Conservation (phyloP, 768 basidiomycete species). For the Serendipita vermifera region DNA sequence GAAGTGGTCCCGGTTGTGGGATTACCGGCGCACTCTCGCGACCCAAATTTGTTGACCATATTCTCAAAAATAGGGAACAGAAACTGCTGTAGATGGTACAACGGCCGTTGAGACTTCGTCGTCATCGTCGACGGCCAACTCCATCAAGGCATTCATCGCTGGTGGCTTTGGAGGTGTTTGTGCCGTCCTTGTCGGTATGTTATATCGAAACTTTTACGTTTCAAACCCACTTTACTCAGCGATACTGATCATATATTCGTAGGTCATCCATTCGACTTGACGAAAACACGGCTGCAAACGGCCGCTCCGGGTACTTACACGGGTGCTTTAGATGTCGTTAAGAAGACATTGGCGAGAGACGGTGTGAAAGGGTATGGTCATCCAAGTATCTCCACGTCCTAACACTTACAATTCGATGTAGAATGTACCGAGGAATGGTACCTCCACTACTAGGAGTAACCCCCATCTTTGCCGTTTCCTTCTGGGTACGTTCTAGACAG, state of each 20-base stretch:
- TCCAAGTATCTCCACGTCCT: constrained; percentile 8
- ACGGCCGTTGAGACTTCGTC: background rate
- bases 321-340: constrained; percentile 87
- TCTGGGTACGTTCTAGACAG: constrained; percentile 61
- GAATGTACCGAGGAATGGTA: constrained; percentile 84
- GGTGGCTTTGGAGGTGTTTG: constrained; percentile 86
- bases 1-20: no score
- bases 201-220: background rate
- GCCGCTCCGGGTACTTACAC: constrained; percentile 78
- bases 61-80: background rate
- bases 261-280: constrained; percentile 98
- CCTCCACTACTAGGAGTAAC: constrained; percentile 91
- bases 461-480: constrained; percentile 94
- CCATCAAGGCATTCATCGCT: constrained; percentile 75
- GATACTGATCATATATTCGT: constrained; percentile 6
- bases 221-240: background rate
- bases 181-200: constrained; percentile 81
- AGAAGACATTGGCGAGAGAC: constrained; percentile 81
- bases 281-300: constrained; percentile 92
- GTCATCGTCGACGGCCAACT: constrained; percentile 25
- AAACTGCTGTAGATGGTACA: background rate
- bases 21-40: no score
- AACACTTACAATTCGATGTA: constrained; percentile 21
- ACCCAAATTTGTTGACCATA: background rate
- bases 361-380: constrained; percentile 64